A percentile compares a stretch with the other conserved stretches of the same genome.
Evolutionary conservation across 1,284 basidiomycete species (phyloP).

Genomic region (Tylopilus sp.): DNA sequence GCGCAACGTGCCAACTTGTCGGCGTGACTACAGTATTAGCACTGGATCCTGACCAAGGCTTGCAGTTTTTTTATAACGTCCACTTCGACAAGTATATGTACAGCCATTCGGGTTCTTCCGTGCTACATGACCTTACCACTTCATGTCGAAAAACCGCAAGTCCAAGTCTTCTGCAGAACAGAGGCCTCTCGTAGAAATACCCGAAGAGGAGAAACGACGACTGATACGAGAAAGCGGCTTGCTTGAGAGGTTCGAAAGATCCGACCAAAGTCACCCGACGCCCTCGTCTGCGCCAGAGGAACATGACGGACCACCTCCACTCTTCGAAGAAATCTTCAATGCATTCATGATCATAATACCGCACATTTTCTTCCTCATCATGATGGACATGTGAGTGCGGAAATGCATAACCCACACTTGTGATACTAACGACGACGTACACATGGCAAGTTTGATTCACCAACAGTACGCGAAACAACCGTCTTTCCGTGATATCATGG

Average conservation of each 20-base stretch:
- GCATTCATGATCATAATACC: slow-evolving; percentile 60
- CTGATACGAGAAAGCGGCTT: slow-evolving; percentile 65
- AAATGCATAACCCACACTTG: background rate
- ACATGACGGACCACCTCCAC: slow-evolving; percentile 38
- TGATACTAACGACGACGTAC: slow-evolving; percentile 4
- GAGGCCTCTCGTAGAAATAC: slow-evolving; percentile 43
- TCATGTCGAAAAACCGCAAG: slow-evolving; percentile 42
- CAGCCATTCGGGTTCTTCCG: too few species aligned
- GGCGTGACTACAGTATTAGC: too few species aligned
- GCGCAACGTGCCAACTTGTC: too few species aligned
- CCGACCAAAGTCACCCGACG: slow-evolving; percentile 1
- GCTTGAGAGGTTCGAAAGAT: slow-evolving; percentile 41
- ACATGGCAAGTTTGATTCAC: slow-evolving; percentile 56
- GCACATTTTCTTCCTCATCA: slow-evolving; percentile 60
- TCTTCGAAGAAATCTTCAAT: slow-evolving; percentile 67
- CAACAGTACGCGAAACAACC: slow-evolving; percentile 65
- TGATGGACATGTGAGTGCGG: slow-evolving; percentile 71
- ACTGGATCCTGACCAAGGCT: too few species aligned
- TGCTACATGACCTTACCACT: too few species aligned
- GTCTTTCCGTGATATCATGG: slow-evolving; percentile 42
- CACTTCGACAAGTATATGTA: too few species aligned
- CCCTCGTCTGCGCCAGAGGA: slow-evolving; percentile 19
- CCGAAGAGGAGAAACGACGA: slow-evolving; percentile 73
- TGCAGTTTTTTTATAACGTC: too few species aligned
- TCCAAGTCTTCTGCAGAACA: slow-evolving; percentile 16